These are phyloP conservation scores for Pedinophyceae sp. DNA, from an alignment of 139 green algal species.

Conservation along the genomic window DNA sequence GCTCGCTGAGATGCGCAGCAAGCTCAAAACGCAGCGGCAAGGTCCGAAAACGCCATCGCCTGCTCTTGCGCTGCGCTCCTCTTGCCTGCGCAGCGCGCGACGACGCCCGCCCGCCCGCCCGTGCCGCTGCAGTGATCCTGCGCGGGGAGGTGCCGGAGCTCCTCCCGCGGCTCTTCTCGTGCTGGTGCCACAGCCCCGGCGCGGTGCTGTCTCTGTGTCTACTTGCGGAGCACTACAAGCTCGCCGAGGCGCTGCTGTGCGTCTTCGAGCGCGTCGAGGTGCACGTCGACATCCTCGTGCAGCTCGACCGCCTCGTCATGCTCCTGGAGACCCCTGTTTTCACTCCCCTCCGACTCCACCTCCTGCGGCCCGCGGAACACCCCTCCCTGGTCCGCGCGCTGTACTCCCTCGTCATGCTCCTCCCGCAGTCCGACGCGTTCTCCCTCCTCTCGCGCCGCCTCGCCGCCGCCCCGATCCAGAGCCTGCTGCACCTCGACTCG, in stretches of 20 bases:
- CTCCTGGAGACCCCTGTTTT: slow-evolving; percentile 87
- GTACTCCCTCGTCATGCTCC: slow-evolving; percentile 84
- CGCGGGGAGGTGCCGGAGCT: slow-evolving; percentile 23
- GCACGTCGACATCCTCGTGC: slow-evolving; percentile 45
- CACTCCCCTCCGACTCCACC: slow-evolving; percentile 73
- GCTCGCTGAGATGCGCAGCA: slow-evolving; percentile 21
- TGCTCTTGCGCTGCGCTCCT: slow-evolving; percentile 1
- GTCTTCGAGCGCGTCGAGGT: slow-evolving; percentile 32
- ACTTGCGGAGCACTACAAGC: slow-evolving; percentile 45
- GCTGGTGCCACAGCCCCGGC: slow-evolving; percentile 59
- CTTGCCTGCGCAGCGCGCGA: slow-evolving; percentile 12
- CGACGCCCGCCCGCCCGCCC: background rate
- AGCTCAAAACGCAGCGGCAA: background rate
- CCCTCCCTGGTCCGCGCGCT: slow-evolving; percentile 54
- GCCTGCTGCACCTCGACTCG: background rate
- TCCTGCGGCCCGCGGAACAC: slow-evolving; percentile 56
- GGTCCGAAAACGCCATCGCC: background rate
- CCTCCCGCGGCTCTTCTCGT: slow-evolving; percentile 59
- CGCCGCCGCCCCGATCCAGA: background rate
- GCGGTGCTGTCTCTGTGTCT: slow-evolving; percentile 72
- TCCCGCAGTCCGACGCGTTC: slow-evolving; percentile 86
- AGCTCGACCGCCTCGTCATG: slow-evolving; percentile 72
- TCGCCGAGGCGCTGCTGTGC: slow-evolving; percentile 36
- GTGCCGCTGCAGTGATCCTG: background rate
- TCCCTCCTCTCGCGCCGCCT: background rate